Conservation (phyloP, 805 yeast genomes). For the Cyberlindnera japonica region DNA sequence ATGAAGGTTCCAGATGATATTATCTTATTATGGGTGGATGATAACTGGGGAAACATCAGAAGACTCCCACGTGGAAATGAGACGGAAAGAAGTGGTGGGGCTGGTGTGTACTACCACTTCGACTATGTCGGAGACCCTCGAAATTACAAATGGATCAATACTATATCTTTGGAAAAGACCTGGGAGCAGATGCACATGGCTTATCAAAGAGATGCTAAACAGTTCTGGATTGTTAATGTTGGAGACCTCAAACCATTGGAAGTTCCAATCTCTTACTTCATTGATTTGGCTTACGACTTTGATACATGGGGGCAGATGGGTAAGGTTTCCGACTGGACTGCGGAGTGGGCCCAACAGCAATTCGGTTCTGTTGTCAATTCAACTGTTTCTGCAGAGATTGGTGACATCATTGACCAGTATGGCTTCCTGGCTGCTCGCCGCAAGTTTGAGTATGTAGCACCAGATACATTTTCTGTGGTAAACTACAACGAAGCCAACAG, state of each 20-base stretch:
- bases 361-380: conserved; percentile 3
- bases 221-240: conserved; percentile 15
- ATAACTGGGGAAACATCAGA: conserved; percentile 17
- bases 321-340: conserved; percentile 8
- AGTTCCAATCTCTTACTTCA: conserved; percentile 14
- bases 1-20: conserved; percentile 14
- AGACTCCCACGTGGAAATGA: conserved; percentile 13
- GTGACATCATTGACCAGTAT: conserved; percentile 9
- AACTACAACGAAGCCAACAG: conserved; percentile 12
- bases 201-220: conserved; percentile 9
- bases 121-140: conserved; percentile 17
- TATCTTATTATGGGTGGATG: conserved; percentile 13
- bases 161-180: conserved; percentile 12
- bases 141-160: conserved; percentile 15
- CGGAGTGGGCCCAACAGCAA: conserved; percentile 7
- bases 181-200: conserved; percentile 18
- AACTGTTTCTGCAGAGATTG: conserved; percentile 5
- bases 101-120: conserved; percentile 17
- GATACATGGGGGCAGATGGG: conserved; percentile 9
- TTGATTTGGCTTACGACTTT: conserved; percentile 14
- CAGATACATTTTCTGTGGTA: conserved; percentile 6
- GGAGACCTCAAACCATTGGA: conserved; percentile 15
- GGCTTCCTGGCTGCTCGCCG: conserved; percentile 14
- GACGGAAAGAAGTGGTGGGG: conserved; percentile 13
- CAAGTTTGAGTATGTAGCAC: conserved; percentile 11